A percentile compares a stretch with the other conserved stretches of the same genome.
phyloP scores from a whole-genome alignment of 1,139 yeast species.

The Suhomyces panamericanus region DNA sequence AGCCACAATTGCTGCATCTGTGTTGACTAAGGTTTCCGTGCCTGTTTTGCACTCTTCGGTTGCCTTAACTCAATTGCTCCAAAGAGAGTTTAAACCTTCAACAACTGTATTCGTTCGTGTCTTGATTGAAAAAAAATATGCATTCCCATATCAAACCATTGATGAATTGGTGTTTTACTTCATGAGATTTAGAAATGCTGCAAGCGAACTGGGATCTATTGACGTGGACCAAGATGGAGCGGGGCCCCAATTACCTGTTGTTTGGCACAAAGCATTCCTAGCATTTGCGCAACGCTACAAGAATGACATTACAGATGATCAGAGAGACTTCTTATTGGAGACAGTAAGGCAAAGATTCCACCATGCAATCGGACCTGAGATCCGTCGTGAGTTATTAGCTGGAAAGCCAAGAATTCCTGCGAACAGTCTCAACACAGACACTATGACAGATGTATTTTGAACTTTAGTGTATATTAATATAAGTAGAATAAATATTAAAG shows the following conservation, averaged over 20 bases:
- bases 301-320: slow-evolving; percentile 96
- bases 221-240: slow-evolving; percentile 32
- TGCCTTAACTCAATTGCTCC: slow-evolving; percentile 81
- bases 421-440: slow-evolving; percentile 28
- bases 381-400: slow-evolving; percentile 87
- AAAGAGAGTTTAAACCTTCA: slow-evolving; percentile 84
- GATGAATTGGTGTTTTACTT: slow-evolving; percentile 96
- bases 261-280: slow-evolving; percentile 95
- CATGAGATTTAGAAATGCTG: slow-evolving; percentile 77
- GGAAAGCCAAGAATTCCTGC: slow-evolving; percentile 55
- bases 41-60: slow-evolving; percentile 97
- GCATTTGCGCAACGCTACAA: slow-evolving; percentile 95
- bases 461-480: slow-evolving; percentile 2
- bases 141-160: slow-evolving; percentile 92
- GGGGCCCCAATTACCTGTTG: slow-evolving; percentile 75
- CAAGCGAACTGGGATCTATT: slow-evolving; percentile 34
- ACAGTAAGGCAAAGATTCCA: slow-evolving; percentile 90
- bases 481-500: background rate
- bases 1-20: slow-evolving; percentile 94
- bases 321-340: slow-evolving; percentile 88
- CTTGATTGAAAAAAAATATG: slow-evolving; percentile 89
- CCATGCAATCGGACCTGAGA: slow-evolving; percentile 87
- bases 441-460: slow-evolving; percentile 44
- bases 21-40: slow-evolving; percentile 82
- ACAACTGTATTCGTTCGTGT: slow-evolving; percentile 88